phyloP scores from a whole-genome alignment of 352 stramenopile species.

The Phytopythium vexans region DNA sequence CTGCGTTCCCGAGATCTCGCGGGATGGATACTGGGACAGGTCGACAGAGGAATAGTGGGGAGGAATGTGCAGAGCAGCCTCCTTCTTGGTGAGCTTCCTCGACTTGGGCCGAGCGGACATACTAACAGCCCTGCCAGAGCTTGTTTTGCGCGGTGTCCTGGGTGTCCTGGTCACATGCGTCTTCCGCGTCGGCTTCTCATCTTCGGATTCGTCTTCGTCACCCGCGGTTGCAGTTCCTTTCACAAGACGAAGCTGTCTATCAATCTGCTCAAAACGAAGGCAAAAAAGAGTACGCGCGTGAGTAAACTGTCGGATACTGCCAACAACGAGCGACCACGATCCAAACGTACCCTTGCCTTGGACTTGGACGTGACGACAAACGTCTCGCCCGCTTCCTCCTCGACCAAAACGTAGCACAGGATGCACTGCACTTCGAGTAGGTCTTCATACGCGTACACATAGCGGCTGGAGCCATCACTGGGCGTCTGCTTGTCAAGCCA shows the following conservation, averaged over 20 bases:
- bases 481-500: constrained; percentile 45
- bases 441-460: constrained; percentile 59
- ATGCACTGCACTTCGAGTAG: constrained; percentile 60
- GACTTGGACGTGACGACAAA: constrained; percentile 66
- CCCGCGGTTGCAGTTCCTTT: constrained; percentile 11
- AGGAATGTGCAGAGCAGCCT: constrained; percentile 36
- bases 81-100: constrained; percentile 31
- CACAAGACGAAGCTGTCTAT: constrained; percentile 25
- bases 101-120: constrained; percentile 4
- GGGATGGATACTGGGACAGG: constrained; percentile 44
- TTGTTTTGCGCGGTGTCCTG: no score
- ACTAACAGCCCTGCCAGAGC: neutral
- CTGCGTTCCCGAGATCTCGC: constrained; percentile 45
- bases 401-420: constrained; percentile 65
- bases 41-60: constrained; percentile 43
- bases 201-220: constrained; percentile 40
- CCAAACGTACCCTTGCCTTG: constrained; percentile 26
- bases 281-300: neutral
- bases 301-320: neutral
- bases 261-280: neutral
- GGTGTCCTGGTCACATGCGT: neutral
- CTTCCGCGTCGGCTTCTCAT: constrained; percentile 33
- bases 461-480: constrained; percentile 10
- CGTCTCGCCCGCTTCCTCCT: constrained; percentile 25
- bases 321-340: no score